Percentiles rank a stretch among this genome's conserved stretches.
These are phyloP conservation scores for Ophiostoma populinum DNA, from an alignment of 2,329 filamentous ascomycete species.

Conservation along the genomic window DNA sequence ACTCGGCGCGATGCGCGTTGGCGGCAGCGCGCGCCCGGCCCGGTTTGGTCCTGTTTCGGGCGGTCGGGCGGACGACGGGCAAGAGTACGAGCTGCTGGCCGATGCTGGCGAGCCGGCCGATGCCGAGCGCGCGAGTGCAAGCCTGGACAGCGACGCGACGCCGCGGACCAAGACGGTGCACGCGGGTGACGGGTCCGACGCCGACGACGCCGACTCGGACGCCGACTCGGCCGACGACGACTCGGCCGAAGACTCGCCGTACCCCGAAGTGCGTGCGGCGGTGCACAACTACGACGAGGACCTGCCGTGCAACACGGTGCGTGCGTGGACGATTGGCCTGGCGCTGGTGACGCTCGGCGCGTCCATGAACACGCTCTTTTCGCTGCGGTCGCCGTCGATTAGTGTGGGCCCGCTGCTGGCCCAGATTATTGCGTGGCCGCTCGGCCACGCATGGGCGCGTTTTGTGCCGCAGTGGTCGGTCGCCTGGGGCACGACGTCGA, in stretches of 20 bases:
- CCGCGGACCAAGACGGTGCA: not conserved
- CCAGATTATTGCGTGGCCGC: conserved; percentile 45
- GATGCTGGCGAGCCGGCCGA: conserved; percentile 29
- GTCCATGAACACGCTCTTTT: conserved; percentile 46
- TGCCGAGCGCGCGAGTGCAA: conserved; percentile 9
- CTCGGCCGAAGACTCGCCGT: conserved; percentile 35
- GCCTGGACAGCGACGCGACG: conserved; percentile 11
- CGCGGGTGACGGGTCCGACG: conserved; percentile 4
- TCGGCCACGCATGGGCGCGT: conserved; percentile 43
- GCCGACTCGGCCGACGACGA: conserved; percentile 20
- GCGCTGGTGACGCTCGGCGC: conserved; percentile 37
- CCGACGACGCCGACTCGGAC: conserved; percentile 15
- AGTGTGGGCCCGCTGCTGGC: conserved; percentile 42
- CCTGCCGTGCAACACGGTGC: conserved; percentile 46
- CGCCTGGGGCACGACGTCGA: conserved; percentile 34
- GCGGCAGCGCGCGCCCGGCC: too few relatives aligned
- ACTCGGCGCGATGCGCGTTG: too few relatives aligned
- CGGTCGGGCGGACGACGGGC: conserved; percentile 28
- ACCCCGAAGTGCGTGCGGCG: conserved; percentile 42
- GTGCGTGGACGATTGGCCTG: conserved; percentile 47
- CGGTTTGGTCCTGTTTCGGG: too few relatives aligned
- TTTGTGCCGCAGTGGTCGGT: conserved; percentile 33
- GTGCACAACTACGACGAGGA: conserved; percentile 49
- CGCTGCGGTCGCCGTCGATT: conserved; percentile 43
- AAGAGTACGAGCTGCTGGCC: conserved; percentile 38